Evolutionary conservation across 2,329 filamentous ascomycete species (phyloP), one percentile per base, ranked within the genome.

Genomic region (Penicillium sp.): DNA sequence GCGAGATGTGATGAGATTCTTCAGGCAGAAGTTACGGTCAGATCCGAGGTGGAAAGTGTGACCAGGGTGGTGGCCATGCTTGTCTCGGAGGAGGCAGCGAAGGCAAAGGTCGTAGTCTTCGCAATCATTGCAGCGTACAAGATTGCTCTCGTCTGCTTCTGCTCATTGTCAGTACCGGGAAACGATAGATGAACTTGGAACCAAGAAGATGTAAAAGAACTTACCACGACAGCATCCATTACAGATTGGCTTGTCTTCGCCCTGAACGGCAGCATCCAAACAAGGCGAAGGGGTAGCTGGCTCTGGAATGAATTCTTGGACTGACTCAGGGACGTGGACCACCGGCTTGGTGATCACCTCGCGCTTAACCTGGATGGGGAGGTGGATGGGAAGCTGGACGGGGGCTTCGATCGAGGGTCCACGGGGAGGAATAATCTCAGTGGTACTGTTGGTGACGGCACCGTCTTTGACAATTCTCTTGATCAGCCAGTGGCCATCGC

Each of bases 41-140:
- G 66, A 53, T 43, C 75, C 67, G 41, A 90, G 80, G 34, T 79
- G 76, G 72, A 99, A 97, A 45, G 80, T 82, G 68, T 99, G 94
- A 66, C 83, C 88, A 51, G 94, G 94, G 70, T 97, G 89, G 67
- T 99, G 94, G 34, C 94, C 93, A 70, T 97, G 93, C 62, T 85
- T 83, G 69, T 89, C 84, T 59, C 80, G 82, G 48, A 83, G 74
- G 64, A 96, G 90, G 79, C 94, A 99, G 39, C 77, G 71, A 66
- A 92, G 83, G 82, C 94, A 99, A 36, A 99, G 83, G 68, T 99
- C 94, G 71, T 88, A 97, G 75, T 99, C 94, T 14, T 90, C 88
- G 72, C 94, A 99, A 18, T 81, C 76, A 7, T 79, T 82, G 81
- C 94, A 99, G 67, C 92, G 92, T 48, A 97, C 84, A 67, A 97